A percentile compares a stretch with the other conserved stretches of the same genome.
Conservation (phyloP, 306 rosid species). For the Begonia peltatifolia region DNA sequence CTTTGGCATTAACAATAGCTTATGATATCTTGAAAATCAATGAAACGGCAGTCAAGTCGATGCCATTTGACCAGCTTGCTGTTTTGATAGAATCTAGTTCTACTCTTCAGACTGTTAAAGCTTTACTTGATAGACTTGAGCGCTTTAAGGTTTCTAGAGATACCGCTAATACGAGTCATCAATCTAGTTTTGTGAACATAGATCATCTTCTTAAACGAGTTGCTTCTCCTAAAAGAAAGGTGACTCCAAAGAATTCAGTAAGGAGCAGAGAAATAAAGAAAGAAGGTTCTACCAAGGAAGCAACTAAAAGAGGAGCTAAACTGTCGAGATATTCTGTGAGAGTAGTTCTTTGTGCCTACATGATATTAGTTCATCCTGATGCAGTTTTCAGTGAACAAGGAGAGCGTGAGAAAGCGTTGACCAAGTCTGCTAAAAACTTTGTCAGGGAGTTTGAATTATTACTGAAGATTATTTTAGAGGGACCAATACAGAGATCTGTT, state of each 20-base stretch:
- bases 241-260: conserved; percentile 38
- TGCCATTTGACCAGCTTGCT: conserved; percentile 88
- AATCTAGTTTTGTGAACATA: conserved; percentile 51
- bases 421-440: conserved; percentile 68
- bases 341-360: conserved; percentile 50
- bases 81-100: conserved; percentile 62
- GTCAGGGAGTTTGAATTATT: conserved; percentile 54
- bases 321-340: conserved; percentile 70
- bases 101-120: conserved; percentile 67
- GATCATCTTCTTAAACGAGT: conserved; percentile 88
- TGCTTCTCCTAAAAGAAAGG: conserved; percentile 66
- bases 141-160: conserved; percentile 51
- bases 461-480: conserved; percentile 50
- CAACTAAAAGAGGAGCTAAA: conserved; percentile 2
- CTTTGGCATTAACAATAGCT: conserved; percentile 52
- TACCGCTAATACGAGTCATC: conserved; percentile 27
- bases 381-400: conserved; percentile 53
- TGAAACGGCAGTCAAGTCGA: conserved; percentile 46
- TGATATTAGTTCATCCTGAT: conserved; percentile 15
- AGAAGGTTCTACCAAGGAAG: conserved; percentile 10
- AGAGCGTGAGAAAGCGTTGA: conserved; percentile 60
- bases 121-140: conserved; percentile 71
- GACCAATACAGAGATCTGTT: conserved; percentile 48
- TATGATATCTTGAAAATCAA: conserved; percentile 55
- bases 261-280: conserved; percentile 42